These are phyloP conservation scores for Closterium sp. DNA, from an alignment of 139 green algal species.

Conservation along the genomic window DNA sequence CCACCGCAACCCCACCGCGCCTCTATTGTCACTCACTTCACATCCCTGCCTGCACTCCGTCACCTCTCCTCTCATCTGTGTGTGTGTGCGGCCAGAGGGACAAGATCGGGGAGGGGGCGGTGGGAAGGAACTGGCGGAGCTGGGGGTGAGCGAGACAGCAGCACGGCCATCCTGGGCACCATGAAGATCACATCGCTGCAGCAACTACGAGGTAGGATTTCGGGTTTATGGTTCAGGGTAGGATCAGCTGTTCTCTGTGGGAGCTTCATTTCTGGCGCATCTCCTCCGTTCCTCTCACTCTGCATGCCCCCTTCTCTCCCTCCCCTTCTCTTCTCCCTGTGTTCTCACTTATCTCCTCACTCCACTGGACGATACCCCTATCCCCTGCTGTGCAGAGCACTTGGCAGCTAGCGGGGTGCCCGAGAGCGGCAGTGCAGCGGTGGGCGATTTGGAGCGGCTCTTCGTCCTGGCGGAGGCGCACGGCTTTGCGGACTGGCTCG, in stretches of 20 bases:
- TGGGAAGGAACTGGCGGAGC: constrained; percentile 68
- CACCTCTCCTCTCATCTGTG: neutral
- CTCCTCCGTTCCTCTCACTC: neutral
- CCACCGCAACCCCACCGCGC: neutral
- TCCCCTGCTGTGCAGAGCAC: neutral
- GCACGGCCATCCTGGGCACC: constrained; percentile 22
- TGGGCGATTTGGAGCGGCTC: constrained; percentile 78
- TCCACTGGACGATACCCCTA: neutral
- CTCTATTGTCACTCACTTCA: neutral
- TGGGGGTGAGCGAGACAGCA: constrained; percentile 19
- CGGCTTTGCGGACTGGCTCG: constrained; percentile 85
- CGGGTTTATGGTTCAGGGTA: no score
- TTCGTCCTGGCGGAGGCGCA: constrained; percentile 84
- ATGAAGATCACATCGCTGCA: constrained; percentile 8
- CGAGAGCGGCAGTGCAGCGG: constrained; percentile 49
- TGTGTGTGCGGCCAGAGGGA: constrained; percentile 59
- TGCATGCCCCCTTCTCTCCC: neutral
- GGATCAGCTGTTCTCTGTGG: neutral
- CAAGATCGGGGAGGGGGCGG: constrained; percentile 72
- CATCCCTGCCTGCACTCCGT: neutral
- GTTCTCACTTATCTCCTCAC: neutral
- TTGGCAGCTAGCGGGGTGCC: constrained; percentile 16
- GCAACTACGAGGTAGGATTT: constrained; percentile 35
- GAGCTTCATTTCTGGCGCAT: neutral
- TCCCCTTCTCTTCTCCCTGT: neutral